A percentile compares a stretch with the other conserved stretches of the same genome.
Evolutionary conservation across 2,329 filamentous ascomycete genomes (phyloP).

Genomic region (Cryphonectria nitschkei): DNA sequence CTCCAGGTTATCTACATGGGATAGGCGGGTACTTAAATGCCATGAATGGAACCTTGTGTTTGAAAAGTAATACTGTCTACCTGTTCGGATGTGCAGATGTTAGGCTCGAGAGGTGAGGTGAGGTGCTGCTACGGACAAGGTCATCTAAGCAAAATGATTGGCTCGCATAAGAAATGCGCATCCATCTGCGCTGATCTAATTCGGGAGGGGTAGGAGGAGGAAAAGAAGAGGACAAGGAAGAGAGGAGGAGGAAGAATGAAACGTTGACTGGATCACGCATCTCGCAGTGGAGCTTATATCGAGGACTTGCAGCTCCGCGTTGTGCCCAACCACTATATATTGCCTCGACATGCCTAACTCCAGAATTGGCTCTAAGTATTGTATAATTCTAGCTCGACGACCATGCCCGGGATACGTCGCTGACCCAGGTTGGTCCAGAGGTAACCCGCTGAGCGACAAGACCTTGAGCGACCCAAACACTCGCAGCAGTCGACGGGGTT

Average conservation of each 20-base stretch:
- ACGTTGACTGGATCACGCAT: not conserved
- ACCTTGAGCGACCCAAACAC: not conserved
- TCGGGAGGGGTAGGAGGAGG: no score
- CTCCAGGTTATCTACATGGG: not conserved
- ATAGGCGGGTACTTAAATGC: slow-evolving; percentile 4
- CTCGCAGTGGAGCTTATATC: not conserved
- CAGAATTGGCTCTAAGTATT: no score
- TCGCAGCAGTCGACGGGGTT: not conserved
- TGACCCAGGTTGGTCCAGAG: not conserved
- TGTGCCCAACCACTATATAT: not conserved
- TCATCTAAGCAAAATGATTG: no score
- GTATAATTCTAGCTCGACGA: not conserved
- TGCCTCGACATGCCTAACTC: not conserved
- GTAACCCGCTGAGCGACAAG: not conserved
- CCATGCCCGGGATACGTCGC: not conserved
- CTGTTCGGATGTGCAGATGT: not conserved
- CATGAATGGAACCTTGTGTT: not conserved
- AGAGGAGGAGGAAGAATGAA: not conserved
- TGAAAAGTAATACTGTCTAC: not conserved
- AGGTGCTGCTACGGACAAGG: not conserved
- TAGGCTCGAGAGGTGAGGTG: not conserved
- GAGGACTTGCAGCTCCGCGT: not conserved
- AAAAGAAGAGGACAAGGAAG: not conserved
- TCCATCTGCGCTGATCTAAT: no score
- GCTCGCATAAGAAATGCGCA: not conserved